phyloP scores from a whole-genome alignment of 2,329 filamentous ascomycete species.

The Cladorrhinum sp. region DNA sequence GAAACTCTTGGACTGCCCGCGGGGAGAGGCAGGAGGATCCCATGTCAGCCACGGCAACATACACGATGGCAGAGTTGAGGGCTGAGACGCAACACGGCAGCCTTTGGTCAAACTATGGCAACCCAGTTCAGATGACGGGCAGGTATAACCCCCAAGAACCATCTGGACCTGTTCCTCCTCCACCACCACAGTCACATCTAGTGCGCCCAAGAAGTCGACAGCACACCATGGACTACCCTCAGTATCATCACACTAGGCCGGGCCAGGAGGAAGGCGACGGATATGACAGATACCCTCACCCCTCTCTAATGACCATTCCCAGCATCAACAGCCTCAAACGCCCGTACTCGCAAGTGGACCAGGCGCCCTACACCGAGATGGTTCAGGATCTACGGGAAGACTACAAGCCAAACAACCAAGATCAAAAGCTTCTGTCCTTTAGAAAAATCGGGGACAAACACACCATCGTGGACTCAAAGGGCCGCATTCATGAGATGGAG shows the following conservation, averaged over 20 bases:
- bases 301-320: constrained; percentile 42
- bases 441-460: constrained; percentile 57
- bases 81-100: constrained; percentile 55
- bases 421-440: constrained; percentile 60
- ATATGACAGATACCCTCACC: constrained; percentile 53
- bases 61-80: constrained; percentile 64
- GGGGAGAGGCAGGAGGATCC: constrained; percentile 48
- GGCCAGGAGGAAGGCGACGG: constrained; percentile 52
- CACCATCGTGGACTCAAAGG: constrained; percentile 58
- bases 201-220: constrained; percentile 51
- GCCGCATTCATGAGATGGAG: constrained; percentile 59
- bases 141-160: constrained; percentile 53
- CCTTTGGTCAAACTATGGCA: constrained; percentile 58
- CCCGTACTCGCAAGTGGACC: constrained; percentile 54
- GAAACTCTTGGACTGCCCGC: constrained; percentile 19
- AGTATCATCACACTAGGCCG: constrained; percentile 53
- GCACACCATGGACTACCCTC: constrained; percentile 44
- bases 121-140: constrained; percentile 50
- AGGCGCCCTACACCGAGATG: constrained; percentile 56
- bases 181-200: constrained; percentile 46
- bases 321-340: constrained; percentile 56
- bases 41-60: constrained; percentile 61
- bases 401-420: constrained; percentile 57
- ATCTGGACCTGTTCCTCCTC: constrained; percentile 44
- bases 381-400: constrained; percentile 60